Base-by-base conservation (phyloP, 1,284 basidiomycete genomes). In the Fomes fomentarius region DNA sequence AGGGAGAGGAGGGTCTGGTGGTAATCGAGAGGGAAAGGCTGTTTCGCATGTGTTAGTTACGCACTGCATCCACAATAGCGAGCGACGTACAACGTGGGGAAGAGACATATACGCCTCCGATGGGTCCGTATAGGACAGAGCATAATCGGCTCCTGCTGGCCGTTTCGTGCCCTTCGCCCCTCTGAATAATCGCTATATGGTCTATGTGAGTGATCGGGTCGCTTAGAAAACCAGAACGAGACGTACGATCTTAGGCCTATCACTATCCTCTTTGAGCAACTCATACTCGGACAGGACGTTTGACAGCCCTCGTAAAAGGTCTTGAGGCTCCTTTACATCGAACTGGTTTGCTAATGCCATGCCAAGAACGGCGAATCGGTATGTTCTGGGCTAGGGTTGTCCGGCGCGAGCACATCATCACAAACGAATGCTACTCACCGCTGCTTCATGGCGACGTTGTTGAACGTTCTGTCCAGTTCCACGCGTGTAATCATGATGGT, bases 21-120 rank as follows among this genome's bases (percentile, higher is more conserved):
- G 66, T 94, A 94, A 71, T 94, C 93, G 47, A 94, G 71, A 3
- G 86, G 75, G 71, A 94, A 94, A 15, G 92, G 89, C 91, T 94
- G 58, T 11, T n/a, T 7, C 31, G 38, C 21, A 28, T 14, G 26
- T 7, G 37, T 50, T 17, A 58, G 43, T 35, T 6, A 34, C 47
- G 31, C 25, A 33, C 17, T 30, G 43, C 4, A 15, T 7, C 42
- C 46, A 30, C 24, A 34, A 19, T 33, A 26, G 25, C 22, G 19
- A 28, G n/a, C 26, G 39, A 74, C 82, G 61, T 61, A 88, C 88
- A 67, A 90, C 81, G 66, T 93, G 90, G 1, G 89, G 91, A 33
- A 81, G 78, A 62, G 90, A 77, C 40, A 94, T 79, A 66, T 87
- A 92, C 0, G 89, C 85, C 11, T 83, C 72, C 52, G 89, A 78